Percentiles rank a stretch among this genome's conserved stretches.
Conservation (phyloP, 495 filamentous ascomycete species). For the Aspergillus nidulans region DNA sequence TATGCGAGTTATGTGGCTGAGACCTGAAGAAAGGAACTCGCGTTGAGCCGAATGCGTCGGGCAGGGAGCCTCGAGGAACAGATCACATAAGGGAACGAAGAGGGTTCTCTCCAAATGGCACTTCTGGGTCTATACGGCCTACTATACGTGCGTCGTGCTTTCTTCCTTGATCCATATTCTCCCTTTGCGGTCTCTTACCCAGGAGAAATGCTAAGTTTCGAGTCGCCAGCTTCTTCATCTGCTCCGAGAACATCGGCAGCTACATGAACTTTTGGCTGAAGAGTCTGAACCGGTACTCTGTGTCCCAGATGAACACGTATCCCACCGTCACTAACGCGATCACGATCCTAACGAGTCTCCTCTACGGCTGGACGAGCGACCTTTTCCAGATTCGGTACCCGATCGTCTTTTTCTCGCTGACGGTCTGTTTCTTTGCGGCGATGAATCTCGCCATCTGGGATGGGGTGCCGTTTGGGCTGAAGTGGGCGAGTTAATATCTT, state of each 20-base stretch:
- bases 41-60: background rate
- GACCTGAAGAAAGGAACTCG: background rate
- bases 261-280: constrained; percentile 1
- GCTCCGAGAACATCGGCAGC: background rate
- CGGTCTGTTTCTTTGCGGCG: constrained; percentile 1
- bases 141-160: background rate
- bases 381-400: background rate
- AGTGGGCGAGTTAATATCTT: background rate
- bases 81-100: background rate
- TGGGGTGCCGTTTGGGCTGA: background rate
- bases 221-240: background rate
- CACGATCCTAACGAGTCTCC: background rate
- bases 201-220: background rate
- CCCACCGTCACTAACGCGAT: background rate
- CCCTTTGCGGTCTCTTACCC: background rate
- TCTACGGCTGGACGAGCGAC: constrained; percentile 1
- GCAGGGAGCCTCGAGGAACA: background rate
- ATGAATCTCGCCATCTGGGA: constrained; percentile 1
- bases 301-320: background rate
- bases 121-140: background rate
- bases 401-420: background rate
- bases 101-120: background rate
- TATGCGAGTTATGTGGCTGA: background rate
- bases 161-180: background rate
- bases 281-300: background rate